Evolutionary conservation across 495 filamentous ascomycete species (phyloP), one percentile per base, ranked within the genome.

Genomic region (Hypoxylon cercidicola): DNA sequence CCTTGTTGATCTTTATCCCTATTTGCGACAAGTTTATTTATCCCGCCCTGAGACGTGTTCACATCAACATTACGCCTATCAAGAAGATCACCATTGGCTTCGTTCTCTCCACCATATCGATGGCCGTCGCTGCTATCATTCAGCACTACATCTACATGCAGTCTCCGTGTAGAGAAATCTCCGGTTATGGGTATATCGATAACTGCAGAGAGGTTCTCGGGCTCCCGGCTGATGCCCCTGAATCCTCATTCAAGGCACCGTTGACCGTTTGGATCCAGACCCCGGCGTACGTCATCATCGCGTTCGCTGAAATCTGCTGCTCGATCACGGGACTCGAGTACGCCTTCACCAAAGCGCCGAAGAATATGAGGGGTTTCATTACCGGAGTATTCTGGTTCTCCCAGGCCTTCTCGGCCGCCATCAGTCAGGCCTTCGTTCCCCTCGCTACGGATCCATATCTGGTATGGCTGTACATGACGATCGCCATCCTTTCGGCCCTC

Each of bases 1-100:
- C 89, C 1, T 76, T 93, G 35, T 84, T 94, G 72, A 90, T 95
- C 73, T 83, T 93, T 61, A 92, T 94, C 54, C 91, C 91, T 8
- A 82, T 94, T 55, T 81, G 84, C 62, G 91, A 95, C 68, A 75
- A 81, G 10, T 30, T 91, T 52, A 25, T 93, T 50, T 95, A 93
- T 72, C 91, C 91, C 0, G 68, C 70, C 6, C 76, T 94, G 12
- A 86, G 89, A 52, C 86, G 82, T 41, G 62, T 77, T 15, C 83
- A 85, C 3, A 78, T 92, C 75, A 81, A 86, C 18, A 88, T 93
- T 64, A 89, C 87, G 0, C 90, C 91, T 0, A 78, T 94, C 66
- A 91, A 89, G 75, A 85, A 86, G 18, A 93, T 95, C 66, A 83
- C 89, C 0, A 75, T 77, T 12, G 91, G 91, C 2, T 93, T 91